These are phyloP conservation scores for Triangularia setosa DNA, from an alignment of 2,329 filamentous ascomycete genomes.

Conservation along the genomic window DNA sequence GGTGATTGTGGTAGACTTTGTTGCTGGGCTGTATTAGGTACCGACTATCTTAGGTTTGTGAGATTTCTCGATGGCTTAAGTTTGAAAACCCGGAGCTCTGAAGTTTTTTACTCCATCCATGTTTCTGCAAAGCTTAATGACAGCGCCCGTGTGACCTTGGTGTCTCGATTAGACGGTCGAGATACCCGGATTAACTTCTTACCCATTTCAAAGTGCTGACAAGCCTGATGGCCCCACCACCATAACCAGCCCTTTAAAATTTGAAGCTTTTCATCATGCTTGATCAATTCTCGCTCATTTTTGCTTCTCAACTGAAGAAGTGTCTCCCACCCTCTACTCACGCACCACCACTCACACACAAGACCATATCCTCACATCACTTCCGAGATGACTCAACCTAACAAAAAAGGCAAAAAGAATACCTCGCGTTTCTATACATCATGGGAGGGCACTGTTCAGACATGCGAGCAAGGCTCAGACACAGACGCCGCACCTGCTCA, in stretches of 20 bases:
- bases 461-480: not conserved
- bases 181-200: too few relatives aligned
- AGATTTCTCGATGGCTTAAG: not conserved
- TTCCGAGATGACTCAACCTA: not conserved
- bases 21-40: conserved; percentile 31
- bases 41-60: not conserved
- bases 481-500: not conserved
- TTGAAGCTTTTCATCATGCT: too few relatives aligned
- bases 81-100: not conserved
- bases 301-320: not conserved
- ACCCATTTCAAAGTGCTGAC: too few relatives aligned
- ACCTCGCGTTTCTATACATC: not conserved
- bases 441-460: not conserved
- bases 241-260: too few relatives aligned
- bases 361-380: not conserved
- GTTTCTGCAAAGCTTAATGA: not conserved
- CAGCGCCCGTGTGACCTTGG: not conserved
- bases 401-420: not conserved
- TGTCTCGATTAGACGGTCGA: too few relatives aligned
- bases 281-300: too few relatives aligned
- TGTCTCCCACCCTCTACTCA: not conserved
- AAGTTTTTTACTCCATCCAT: not conserved
- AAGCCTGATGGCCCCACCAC: too few relatives aligned
- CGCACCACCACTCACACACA: not conserved
- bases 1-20: conserved; percentile 57